These are phyloP conservation scores for Agarophyton chilense DNA, from an alignment of 23 red algal genomes.

Conservation along the genomic window DNA sequence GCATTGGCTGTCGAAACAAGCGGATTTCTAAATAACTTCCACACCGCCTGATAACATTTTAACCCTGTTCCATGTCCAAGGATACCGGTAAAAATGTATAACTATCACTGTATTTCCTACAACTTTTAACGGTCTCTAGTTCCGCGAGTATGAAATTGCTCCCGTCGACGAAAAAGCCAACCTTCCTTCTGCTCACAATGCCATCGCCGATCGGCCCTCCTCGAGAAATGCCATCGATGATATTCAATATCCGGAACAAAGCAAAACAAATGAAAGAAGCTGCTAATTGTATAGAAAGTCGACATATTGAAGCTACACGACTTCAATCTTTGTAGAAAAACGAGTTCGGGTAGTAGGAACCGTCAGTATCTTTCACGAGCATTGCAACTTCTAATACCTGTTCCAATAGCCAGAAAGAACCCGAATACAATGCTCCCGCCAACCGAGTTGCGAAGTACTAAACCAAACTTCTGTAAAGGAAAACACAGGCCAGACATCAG, in stretches of 20 bases:
- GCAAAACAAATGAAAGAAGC: too few species aligned
- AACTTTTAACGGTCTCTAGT: too few species aligned
- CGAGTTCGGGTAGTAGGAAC: neutral
- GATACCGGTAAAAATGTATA: neutral
- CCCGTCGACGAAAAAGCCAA: too few species aligned
- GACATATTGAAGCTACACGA: neutral
- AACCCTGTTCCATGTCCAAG: neutral
- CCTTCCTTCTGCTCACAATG: too few species aligned
- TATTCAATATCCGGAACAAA: too few species aligned
- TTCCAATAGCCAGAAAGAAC: conserved; percentile 98
- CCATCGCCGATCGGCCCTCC: too few species aligned
- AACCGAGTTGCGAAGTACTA: conserved; percentile 85
- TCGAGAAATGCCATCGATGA: too few species aligned
- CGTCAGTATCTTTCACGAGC: conserved; percentile 60
- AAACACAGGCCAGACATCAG: neutral
- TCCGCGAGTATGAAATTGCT: too few species aligned
- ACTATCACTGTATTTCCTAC: neutral
- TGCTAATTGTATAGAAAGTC: too few species aligned
- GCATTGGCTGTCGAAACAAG: neutral
- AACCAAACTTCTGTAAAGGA: conserved; percentile 76
- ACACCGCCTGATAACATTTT: neutral
- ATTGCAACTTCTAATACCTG: conserved; percentile 86
- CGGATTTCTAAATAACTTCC: neutral
- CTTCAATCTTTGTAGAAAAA: neutral
- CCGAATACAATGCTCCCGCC: conserved; percentile 91